Conservation (phyloP, 1,284 basidiomycete species). For the Filobasidium uniguttulatum region DNA sequence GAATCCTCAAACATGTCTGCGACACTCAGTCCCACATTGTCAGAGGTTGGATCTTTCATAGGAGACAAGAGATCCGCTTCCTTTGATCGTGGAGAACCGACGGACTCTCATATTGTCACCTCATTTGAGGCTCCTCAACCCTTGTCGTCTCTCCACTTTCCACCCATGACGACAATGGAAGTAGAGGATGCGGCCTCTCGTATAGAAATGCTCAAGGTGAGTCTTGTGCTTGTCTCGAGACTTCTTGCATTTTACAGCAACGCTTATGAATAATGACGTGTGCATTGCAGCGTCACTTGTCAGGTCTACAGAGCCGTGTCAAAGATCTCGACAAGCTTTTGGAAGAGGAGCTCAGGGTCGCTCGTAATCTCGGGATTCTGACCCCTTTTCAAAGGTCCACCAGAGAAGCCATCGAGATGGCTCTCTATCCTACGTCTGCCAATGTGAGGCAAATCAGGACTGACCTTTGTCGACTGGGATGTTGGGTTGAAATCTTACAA, state of each 20-base stretch:
- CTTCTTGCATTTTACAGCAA: conserved; percentile 49
- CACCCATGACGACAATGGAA: background rate
- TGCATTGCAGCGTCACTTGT: conserved; percentile 47
- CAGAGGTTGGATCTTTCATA: no score
- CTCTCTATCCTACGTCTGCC: conserved; percentile 53
- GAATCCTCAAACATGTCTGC: no score
- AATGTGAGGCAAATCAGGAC: conserved; percentile 55
- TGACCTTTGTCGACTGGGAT: conserved; percentile 54
- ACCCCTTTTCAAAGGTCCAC: conserved; percentile 76
- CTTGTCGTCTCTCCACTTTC: no score
- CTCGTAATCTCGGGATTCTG: conserved; percentile 68
- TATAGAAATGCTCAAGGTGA: background rate
- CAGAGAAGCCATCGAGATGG: conserved; percentile 53
- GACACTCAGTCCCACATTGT: no score
- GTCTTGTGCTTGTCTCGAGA: conserved; percentile 44
- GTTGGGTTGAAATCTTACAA: conserved; percentile 60
- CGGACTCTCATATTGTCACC: no score
- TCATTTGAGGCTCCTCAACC: no score
- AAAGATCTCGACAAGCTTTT: conserved; percentile 46
- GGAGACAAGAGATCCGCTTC: no score
- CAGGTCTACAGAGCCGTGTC: conserved; percentile 38
- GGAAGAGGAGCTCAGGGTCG: conserved; percentile 55
- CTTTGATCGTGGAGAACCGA: no score
- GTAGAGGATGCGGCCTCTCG: background rate
- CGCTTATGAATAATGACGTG: conserved; percentile 37